Conservation (phyloP, 116 monocot genomes). For the Phalaenopsis hybrid region DNA sequence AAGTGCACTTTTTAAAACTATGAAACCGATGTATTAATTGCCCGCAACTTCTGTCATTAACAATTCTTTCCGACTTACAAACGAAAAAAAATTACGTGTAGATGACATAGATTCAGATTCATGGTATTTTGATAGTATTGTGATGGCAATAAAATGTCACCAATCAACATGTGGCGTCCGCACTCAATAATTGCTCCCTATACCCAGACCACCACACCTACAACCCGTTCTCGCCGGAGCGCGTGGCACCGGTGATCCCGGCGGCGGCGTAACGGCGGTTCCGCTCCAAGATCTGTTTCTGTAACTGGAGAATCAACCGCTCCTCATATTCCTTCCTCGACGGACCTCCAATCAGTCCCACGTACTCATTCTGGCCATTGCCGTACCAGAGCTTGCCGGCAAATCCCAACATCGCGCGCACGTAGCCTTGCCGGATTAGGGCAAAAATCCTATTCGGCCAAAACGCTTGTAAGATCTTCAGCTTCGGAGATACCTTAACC, state of each 20-base stretch:
- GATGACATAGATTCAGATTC: too few relatives aligned
- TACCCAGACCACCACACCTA: not conserved
- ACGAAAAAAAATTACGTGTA: too few relatives aligned
- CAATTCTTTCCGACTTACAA: too few relatives aligned
- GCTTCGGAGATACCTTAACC: conserved; percentile 2
- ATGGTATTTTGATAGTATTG: too few relatives aligned
- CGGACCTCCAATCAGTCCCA: not conserved
- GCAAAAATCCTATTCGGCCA: conserved; percentile 16
- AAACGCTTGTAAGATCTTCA: conserved; percentile 1
- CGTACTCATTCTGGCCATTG: not conserved
- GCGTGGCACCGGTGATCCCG: not conserved
- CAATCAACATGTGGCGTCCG: too few relatives aligned
- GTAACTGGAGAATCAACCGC: conserved; percentile 27
- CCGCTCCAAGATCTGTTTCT: conserved; percentile 11
- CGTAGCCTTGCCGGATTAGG: conserved; percentile 21
- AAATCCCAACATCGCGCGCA: conserved; percentile 17
- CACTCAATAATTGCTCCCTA: too few relatives aligned
- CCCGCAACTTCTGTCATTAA: too few relatives aligned
- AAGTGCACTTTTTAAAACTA: too few relatives aligned
- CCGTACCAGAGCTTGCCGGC: conserved; percentile 12
- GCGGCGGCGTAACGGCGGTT: not conserved
- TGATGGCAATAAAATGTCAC: too few relatives aligned
- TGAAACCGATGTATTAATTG: too few relatives aligned
- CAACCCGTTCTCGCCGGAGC: not conserved
- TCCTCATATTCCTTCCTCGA: conserved; percentile 25